phyloP scores from a whole-genome alignment of 768 basidiomycete genomes.

The Mrakia gelida region DNA sequence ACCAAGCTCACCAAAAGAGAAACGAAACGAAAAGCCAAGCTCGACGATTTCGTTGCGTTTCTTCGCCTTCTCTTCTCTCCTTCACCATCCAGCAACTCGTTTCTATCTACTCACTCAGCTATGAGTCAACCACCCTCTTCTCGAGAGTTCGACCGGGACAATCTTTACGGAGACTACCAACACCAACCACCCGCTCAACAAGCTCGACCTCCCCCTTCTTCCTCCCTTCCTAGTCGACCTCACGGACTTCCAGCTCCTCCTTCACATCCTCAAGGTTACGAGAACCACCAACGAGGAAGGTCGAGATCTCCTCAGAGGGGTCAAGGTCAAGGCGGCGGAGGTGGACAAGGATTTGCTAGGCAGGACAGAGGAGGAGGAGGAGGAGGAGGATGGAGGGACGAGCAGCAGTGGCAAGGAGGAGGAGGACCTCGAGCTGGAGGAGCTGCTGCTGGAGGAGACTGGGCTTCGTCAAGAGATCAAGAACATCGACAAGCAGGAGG shows the following conservation, averaged over 20 bases:
- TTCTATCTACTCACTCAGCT: neutral
- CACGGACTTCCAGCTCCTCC: neutral
- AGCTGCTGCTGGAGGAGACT: neutral
- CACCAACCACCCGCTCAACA: neutral
- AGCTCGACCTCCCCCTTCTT: neutral
- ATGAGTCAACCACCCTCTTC: neutral
- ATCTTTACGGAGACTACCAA: neutral
- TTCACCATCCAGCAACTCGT: neutral
- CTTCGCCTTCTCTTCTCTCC: neutral
- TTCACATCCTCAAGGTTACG: neutral
- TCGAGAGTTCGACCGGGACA: slow-evolving; percentile 6
- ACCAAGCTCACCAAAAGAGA: neutral
- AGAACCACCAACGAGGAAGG: neutral
- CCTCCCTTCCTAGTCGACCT: neutral
- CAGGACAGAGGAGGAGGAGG: neutral
- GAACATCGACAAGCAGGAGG: neutral
- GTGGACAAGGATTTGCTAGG: neutral
- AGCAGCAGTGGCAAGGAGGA: neutral
- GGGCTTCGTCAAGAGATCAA: neutral
- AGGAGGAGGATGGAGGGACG: neutral
- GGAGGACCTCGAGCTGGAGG: neutral
- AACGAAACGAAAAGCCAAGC: neutral
- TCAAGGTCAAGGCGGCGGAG: too few relatives aligned
- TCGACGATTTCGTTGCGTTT: too few relatives aligned
- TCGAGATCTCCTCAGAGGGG: neutral